These are phyloP conservation scores for Balakata baccata DNA, from an alignment of 345 rosid genomes.

Conservation along the genomic window DNA sequence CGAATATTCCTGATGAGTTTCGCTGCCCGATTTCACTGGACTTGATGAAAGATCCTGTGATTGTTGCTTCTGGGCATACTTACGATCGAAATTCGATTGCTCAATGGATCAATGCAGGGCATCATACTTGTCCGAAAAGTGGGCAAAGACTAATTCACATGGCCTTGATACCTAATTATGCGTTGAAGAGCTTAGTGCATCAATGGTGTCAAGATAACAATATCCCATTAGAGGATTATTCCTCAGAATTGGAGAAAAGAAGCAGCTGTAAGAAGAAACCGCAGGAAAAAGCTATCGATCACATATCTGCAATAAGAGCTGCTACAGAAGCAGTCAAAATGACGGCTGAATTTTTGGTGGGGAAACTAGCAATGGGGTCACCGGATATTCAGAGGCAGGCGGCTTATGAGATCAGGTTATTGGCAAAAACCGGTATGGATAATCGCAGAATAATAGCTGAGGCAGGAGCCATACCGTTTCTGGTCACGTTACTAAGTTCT, in stretches of 20 bases:
- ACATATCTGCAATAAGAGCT: conserved; percentile 48
- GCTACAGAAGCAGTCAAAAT: conserved; percentile 51
- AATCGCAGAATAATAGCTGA: conserved; percentile 55
- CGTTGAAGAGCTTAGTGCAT: conserved; percentile 53
- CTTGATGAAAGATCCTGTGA: conserved; percentile 65
- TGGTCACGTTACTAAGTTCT: conserved; percentile 46
- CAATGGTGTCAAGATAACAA: conserved; percentile 73
- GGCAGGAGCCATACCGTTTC: conserved; percentile 69
- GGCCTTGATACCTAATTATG: conserved; percentile 67
- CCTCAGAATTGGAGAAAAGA: conserved; percentile 31
- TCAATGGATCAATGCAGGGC: conserved; percentile 67
- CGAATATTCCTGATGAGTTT: conserved; percentile 53
- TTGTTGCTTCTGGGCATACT: conserved; percentile 63
- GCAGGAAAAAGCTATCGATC: conserved; percentile 39
- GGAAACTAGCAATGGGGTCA: conserved; percentile 69
- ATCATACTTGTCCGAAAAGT: conserved; percentile 64
- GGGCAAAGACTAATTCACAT: conserved; percentile 61
- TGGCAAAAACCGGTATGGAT: conserved; percentile 66
- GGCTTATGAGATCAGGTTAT: conserved; percentile 61
- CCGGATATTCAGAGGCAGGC: conserved; percentile 57
- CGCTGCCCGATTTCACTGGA: conserved; percentile 67
- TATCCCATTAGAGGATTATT: conserved; percentile 36
- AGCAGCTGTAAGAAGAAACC: conserved; percentile 27
- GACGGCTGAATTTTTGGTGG: conserved; percentile 71
- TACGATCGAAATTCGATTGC: conserved; percentile 60